Percentiles rank a stretch among this genome's conserved stretches.
These are phyloP conservation scores for Pseudogymnoascus sp. DNA, from an alignment of 2,329 filamentous ascomycete genomes.

Conservation along the genomic window DNA sequence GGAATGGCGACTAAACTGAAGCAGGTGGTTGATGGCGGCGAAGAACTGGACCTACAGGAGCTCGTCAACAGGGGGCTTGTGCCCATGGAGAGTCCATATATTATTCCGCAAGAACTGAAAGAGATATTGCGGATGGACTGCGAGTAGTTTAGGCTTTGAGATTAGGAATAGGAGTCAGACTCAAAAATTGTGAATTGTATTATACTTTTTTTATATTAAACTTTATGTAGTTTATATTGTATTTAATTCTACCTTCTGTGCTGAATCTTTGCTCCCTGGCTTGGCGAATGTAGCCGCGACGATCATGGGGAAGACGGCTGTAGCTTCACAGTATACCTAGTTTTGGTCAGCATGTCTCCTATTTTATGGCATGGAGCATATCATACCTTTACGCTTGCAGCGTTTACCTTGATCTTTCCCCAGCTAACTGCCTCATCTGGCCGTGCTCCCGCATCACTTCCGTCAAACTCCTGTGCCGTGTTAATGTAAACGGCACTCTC, in stretches of 20 bases:
- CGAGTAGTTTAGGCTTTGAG: not conserved
- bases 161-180: not conserved
- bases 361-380: no score
- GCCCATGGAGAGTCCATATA: constrained; percentile 38
- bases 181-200: no score
- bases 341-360: constrained; percentile 4
- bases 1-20: constrained; percentile 42
- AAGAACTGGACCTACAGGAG: constrained; percentile 28
- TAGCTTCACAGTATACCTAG: constrained; percentile 57
- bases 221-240: not conserved
- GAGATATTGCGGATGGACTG: constrained; percentile 28
- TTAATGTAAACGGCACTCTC: constrained; percentile 98
- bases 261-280: constrained; percentile 8
- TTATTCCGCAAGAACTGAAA: constrained; percentile 32
- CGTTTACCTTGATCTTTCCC: constrained; percentile 93
- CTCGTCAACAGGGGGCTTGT: constrained; percentile 34
- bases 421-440: constrained; percentile 97
- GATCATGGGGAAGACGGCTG: constrained; percentile 57
- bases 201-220: not conserved
- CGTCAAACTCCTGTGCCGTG: constrained; percentile 94
- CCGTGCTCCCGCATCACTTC: constrained; percentile 87
- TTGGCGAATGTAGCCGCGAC: constrained; percentile 61
- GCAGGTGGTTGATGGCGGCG: constrained; percentile 31
- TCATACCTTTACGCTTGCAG: constrained; percentile 77
- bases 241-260: constrained; percentile 9